Evolutionary conservation across 305 asterid genomes (phyloP).

Genomic region (Rubia occidens): DNA sequence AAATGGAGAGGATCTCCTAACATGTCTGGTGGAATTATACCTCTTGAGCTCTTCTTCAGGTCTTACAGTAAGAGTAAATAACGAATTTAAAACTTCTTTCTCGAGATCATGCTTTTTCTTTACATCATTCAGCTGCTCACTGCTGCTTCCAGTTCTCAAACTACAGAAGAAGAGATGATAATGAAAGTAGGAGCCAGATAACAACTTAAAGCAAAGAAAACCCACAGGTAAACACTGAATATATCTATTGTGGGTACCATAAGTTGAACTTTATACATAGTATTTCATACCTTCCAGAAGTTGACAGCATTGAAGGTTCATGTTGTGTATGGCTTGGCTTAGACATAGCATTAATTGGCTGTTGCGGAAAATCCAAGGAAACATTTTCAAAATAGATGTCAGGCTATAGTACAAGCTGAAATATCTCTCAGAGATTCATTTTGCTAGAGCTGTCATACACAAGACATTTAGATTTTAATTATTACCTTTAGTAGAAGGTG

Average conservation of each 20-base stretch:
- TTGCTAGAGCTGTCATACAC: not conserved
- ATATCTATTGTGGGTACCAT: constrained; percentile 4
- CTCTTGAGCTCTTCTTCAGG: constrained; percentile 21
- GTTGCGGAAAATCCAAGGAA: constrained; percentile 15
- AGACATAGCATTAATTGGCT: constrained; percentile 23
- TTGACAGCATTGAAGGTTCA: constrained; percentile 22
- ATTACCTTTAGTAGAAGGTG: not conserved
- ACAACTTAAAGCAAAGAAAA: constrained; percentile 3
- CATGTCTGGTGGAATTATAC: constrained; percentile 20
- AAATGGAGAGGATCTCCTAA: constrained; percentile 20
- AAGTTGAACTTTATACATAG: constrained; percentile 14
- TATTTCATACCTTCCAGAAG: constrained; percentile 35
- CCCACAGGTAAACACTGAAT: constrained; percentile 7
- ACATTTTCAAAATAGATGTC: not conserved
- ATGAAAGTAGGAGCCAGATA: constrained; percentile 10
- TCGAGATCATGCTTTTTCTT: constrained; percentile 27
- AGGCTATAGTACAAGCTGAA: constrained; percentile 1
- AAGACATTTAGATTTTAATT: not conserved
- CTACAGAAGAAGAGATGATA: constrained; percentile 26
- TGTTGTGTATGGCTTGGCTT: constrained; percentile 22
- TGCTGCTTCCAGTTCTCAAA: constrained; percentile 24
- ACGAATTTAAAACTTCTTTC: constrained; percentile 45
- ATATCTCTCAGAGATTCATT: not conserved
- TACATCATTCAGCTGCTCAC: constrained; percentile 20
- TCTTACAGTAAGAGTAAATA: constrained; percentile 39